A percentile compares a stretch with the other conserved stretches of the same genome.
Evolutionary conservation across 805 yeast genomes (phyloP).

Genomic region (Ogataea paradorogensis): DNA sequence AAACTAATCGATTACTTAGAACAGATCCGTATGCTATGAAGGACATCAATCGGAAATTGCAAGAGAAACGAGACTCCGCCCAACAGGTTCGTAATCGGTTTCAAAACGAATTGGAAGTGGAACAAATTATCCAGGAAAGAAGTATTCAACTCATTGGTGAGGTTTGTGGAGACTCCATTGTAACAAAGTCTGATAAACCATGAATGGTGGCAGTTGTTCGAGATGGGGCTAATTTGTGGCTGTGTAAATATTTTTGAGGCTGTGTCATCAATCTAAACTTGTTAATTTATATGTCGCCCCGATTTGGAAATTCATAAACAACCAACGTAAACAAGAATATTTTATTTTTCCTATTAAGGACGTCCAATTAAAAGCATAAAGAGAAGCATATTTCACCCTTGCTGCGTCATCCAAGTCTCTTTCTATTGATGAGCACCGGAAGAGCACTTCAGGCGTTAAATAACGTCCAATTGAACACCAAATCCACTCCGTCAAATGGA

Average conservation of each 20-base stretch:
- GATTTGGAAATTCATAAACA: constrained; percentile 15
- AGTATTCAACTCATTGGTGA: constrained; percentile 35
- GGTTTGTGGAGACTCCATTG: background rate
- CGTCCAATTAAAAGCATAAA: constrained; percentile 13
- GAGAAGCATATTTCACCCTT: constrained; percentile 9
- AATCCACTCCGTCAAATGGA: constrained; percentile 32
- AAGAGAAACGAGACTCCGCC: constrained; percentile 29
- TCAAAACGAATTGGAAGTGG: constrained; percentile 40
- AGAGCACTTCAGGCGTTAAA: constrained; percentile 54
- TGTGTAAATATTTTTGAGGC: constrained; percentile 2
- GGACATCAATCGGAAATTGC: constrained; percentile 33
- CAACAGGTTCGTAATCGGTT: constrained; percentile 35
- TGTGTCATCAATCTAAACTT: background rate
- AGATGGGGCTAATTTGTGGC: constrained; percentile 4
- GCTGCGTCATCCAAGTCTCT: constrained; percentile 6
- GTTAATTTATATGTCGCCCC: constrained; percentile 7
- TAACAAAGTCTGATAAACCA: too few relatives aligned
- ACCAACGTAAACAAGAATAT: constrained; percentile 17
- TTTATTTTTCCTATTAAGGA: constrained; percentile 12
- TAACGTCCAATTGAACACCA: constrained; percentile 48
- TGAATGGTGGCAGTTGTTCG: background rate
- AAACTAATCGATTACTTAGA: constrained; percentile 28
- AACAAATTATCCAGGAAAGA: constrained; percentile 38
- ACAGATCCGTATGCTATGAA: constrained; percentile 52
- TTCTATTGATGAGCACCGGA: constrained; percentile 26